phyloP scores from a whole-genome alignment of 2,329 filamentous ascomycete genomes.

The Geosmithia flava region DNA sequence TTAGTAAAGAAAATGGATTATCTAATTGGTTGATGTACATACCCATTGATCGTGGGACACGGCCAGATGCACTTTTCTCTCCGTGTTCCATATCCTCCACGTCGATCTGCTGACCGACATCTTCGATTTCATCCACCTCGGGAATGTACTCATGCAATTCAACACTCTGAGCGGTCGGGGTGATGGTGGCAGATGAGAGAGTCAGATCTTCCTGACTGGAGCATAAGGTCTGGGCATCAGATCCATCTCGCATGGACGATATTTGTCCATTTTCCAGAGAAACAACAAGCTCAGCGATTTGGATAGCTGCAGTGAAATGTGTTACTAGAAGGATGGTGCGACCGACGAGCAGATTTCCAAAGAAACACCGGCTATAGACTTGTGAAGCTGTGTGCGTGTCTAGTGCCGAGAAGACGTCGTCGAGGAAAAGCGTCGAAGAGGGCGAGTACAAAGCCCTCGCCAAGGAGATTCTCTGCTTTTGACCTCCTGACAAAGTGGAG shows the following conservation, averaged over 20 bases:
- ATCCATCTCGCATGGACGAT: conserved; percentile 19
- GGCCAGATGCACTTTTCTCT: conserved; percentile 33
- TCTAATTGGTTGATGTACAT: conserved; percentile 22
- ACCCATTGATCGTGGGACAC: conserved; percentile 30
- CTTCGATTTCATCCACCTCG: too few species aligned
- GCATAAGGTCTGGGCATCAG: too few species aligned
- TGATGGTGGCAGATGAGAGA: conserved; percentile 28
- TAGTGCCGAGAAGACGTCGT: conserved; percentile 47
- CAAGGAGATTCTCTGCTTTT: conserved; percentile 42
- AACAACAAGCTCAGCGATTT: conserved; percentile 34
- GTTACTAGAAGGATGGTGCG: conserved; percentile 45
- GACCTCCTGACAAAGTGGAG: conserved; percentile 41
- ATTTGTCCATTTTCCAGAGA: conserved; percentile 32
- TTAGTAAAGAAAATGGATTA: conserved; percentile 32
- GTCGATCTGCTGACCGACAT: too few species aligned
- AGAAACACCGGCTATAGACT: conserved; percentile 46
- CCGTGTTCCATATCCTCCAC: conserved; percentile 27
- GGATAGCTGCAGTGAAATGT: conserved; percentile 38
- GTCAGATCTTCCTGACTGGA: conserved; percentile 23
- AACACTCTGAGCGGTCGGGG: conserved; percentile 14
- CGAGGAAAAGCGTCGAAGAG: conserved; percentile 39
- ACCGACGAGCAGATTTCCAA: conserved; percentile 37
- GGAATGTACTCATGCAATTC: too few species aligned
- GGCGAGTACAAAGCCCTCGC: conserved; percentile 46
- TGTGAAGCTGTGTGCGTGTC: conserved; percentile 45